Percentiles rank a stretch among this genome's conserved stretches.
phyloP scores from a whole-genome alignment of 352 stramenopile genomes.

The Phytophthora parvispora region DNA sequence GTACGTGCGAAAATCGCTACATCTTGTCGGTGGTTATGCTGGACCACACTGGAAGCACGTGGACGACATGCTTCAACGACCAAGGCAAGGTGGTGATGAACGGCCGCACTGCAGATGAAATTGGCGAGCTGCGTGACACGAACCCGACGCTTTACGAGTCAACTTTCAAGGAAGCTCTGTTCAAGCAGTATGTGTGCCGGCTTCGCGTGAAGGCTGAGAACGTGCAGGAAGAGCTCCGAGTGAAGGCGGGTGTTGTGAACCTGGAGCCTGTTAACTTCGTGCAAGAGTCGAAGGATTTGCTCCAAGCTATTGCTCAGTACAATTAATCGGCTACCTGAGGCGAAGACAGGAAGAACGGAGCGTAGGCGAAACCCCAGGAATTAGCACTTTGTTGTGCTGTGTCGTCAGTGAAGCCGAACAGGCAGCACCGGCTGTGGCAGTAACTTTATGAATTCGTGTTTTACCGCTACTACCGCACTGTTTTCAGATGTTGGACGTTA shows the following conservation, averaged over 20 bases:
- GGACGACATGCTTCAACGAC: constrained; percentile 98
- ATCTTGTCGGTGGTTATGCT: constrained; percentile 96
- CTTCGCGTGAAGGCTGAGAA: constrained; percentile 97
- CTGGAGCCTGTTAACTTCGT: constrained; percentile 96
- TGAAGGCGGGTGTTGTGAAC: constrained; percentile 95
- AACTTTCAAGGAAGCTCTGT: constrained; percentile 94
- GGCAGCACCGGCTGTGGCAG: constrained; percentile 8
- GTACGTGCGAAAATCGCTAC: constrained; percentile 96
- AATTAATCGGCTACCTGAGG: constrained; percentile 47
- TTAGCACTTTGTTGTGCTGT: constrained; percentile 4
- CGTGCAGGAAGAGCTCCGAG: constrained; percentile 96
- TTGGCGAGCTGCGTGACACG: constrained; percentile 85
- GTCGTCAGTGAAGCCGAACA: neutral
- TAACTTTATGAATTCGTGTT: constrained; percentile 42
- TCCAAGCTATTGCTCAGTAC: constrained; percentile 94
- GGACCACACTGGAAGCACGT: constrained; percentile 95
- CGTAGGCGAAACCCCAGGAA: neutral
- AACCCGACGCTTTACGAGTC: constrained; percentile 94
- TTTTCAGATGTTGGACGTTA: neutral
- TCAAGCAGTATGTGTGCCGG: constrained; percentile 91
- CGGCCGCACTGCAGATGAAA: constrained; percentile 93
- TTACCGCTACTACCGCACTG: neutral
- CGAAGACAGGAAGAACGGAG: constrained; percentile 5
- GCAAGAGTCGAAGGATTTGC: constrained; percentile 93
- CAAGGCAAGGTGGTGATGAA: constrained; percentile 95